Evolutionary conservation across 768 basidiomycete genomes (phyloP), one percentile per base, ranked within the genome.

Genomic region (Phallus indusiatus): DNA sequence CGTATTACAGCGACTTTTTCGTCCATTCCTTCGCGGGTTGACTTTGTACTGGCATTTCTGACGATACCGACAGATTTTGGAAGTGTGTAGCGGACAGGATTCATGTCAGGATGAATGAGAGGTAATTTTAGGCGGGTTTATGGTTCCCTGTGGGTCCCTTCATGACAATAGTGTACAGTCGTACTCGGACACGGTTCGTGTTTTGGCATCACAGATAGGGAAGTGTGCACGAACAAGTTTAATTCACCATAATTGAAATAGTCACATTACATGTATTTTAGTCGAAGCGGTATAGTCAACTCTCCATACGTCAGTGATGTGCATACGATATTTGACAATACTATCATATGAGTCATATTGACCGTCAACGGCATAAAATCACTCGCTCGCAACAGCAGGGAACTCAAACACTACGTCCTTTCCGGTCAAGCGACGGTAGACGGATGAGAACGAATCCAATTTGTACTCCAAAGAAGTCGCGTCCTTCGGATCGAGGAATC

Each of bases 391-490:
- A 65, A 80, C 82, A 63, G 84, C 83, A 48, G 90, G 90, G 79
- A 93, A 93, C 79, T 93, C 90, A 70, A 93, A 93, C 56, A 88
- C 85, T 60, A 96, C 94, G 64, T 97, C 94, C 81, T 96, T 97
- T 72, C 94, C 94, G 64, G 94, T 95, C 72, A 96, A 77, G 63
- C 88, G 83, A 70, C 88, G 89, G 82, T 96, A 97, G 64, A 98
- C 91, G 47, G 92, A 94, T 53, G 94, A 89, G 81, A 98, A 99
- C 64, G 94, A 95, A 78, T 99, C 96, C 67, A 98, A 83, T 83
- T 99, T 99, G 88, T 99, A 97, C 81, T 98, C 96, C 71, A 98
- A 81, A 69, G 92, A 90, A 72, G 94, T 98, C 59, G 93, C 84
- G 71, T 99, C 96, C 75, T 98, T 98, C 65, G 92, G 80, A 81